phyloP scores from a whole-genome alignment of 305 asterid species.

The Rubia tinctorum region DNA sequence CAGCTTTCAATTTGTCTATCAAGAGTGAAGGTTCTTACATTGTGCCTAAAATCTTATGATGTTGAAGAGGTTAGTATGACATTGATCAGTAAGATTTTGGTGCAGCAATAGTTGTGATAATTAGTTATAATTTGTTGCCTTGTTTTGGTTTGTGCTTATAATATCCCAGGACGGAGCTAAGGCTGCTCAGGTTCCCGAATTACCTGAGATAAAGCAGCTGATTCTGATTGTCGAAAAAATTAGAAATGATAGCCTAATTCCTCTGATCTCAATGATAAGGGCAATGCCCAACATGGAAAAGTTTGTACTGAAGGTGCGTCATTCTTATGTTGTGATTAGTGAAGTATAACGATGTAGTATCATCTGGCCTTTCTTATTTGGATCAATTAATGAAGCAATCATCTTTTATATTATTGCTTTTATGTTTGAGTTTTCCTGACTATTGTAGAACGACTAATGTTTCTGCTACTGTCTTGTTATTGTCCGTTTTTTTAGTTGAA shows the following conservation, averaged over 20 bases:
- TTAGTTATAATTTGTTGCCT: not conserved
- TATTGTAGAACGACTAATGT: no score
- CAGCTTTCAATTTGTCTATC: not conserved
- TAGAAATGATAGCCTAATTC: not conserved
- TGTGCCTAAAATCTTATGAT: not conserved
- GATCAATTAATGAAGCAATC: not conserved
- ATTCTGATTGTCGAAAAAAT: not conserved
- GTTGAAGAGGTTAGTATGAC: not conserved
- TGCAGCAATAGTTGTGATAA: not conserved
- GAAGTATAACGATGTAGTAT: not conserved
- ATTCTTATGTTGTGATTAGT: not conserved
- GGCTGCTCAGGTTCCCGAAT: not conserved
- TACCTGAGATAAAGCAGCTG: not conserved
- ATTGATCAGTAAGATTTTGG: not conserved
- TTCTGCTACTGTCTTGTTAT: not conserved
- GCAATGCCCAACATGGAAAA: slow-evolving; percentile 1
- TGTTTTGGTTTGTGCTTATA: not conserved
- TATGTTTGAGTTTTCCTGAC: not conserved
- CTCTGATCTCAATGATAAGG: not conserved
- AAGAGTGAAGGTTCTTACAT: not conserved
- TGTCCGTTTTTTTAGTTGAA: not conserved
- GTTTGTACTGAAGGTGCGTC: not conserved
- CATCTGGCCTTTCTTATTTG: not conserved
- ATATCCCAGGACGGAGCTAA: not conserved
- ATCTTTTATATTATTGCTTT: not conserved